phyloP scores from a whole-genome alignment of 441 rosid species.

The Euphorbia schlechtendalii region DNA sequence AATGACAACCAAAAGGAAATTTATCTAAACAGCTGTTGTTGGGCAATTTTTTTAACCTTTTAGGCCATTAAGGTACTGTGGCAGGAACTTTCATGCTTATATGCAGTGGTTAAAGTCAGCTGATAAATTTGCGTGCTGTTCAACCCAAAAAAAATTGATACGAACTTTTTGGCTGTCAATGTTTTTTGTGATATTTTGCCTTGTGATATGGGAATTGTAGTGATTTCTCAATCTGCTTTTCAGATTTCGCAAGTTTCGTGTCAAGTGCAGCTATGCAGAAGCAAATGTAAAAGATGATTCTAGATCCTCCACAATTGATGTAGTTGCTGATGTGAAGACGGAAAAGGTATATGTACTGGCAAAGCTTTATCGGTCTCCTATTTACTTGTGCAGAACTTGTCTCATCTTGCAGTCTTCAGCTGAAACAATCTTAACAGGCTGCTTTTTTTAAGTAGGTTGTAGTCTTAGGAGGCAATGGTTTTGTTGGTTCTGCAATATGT shows the following conservation, averaged over 20 bases:
- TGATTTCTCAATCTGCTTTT: constrained; percentile 10
- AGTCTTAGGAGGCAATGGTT: constrained; percentile 87
- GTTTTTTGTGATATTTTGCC: neutral
- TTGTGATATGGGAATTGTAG: constrained; percentile 7
- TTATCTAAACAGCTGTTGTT: neutral
- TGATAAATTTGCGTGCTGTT: neutral
- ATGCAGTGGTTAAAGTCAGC: neutral
- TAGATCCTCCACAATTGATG: constrained; percentile 54
- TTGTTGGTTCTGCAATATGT: constrained; percentile 90
- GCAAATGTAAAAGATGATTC: constrained; percentile 36
- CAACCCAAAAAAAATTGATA: neutral
- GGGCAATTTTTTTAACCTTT: neutral
- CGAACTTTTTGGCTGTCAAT: neutral
- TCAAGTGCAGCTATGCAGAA: constrained; percentile 57
- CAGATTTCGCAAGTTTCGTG: constrained; percentile 47
- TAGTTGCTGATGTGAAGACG: constrained; percentile 68
- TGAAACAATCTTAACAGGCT: constrained; percentile 16
- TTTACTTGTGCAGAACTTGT: neutral
- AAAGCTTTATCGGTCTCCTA: neutral
- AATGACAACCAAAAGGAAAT: neutral
- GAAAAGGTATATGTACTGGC: constrained; percentile 46
- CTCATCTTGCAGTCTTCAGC: neutral
- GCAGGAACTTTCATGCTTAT: neutral
- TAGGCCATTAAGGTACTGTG: neutral
- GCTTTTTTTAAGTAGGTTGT: constrained; percentile 52